phyloP scores from a whole-genome alignment of 2,329 filamentous ascomycete species.

The Colletotrichum navitas region DNA sequence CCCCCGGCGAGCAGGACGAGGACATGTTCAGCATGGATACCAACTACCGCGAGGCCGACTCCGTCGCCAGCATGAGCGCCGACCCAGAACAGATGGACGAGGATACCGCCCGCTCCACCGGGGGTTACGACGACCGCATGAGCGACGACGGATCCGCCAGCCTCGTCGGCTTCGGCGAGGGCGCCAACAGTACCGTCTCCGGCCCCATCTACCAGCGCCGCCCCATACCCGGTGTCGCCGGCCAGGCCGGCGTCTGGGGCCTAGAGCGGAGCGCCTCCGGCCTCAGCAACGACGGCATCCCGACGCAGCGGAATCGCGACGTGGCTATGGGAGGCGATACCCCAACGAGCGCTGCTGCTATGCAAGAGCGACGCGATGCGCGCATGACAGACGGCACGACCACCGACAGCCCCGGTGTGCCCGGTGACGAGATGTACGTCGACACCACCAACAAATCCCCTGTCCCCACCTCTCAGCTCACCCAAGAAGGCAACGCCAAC shows the following conservation, averaged over 20 bases:
- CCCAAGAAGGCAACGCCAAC: slow-evolving; percentile 47
- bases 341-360: slow-evolving; percentile 59
- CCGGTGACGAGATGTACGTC: slow-evolving; percentile 68
- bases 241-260: slow-evolving; percentile 52
- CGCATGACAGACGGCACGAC: slow-evolving; percentile 77
- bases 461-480: slow-evolving; percentile 57
- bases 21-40: slow-evolving; percentile 80
- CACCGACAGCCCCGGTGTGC: slow-evolving; percentile 62
- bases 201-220: slow-evolving; percentile 78
- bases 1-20: slow-evolving; percentile 68
- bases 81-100: slow-evolving; percentile 65
- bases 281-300: slow-evolving; percentile 62
- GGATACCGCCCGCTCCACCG: slow-evolving; percentile 62
- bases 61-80: slow-evolving; percentile 67
- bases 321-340: slow-evolving; percentile 54
- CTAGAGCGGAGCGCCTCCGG: slow-evolving; percentile 66
- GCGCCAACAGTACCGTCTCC: slow-evolving; percentile 85
- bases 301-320: slow-evolving; percentile 52
- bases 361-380: slow-evolving; percentile 69
- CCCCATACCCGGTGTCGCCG: slow-evolving; percentile 54
- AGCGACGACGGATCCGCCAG: slow-evolving; percentile 88
- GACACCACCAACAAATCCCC: slow-evolving; percentile 74
- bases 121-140: slow-evolving; percentile 76
- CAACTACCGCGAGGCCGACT: slow-evolving; percentile 68
- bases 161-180: slow-evolving; percentile 92